Evolutionary conservation across 768 basidiomycete genomes (phyloP), one percentile per base, ranked within the genome.

Genomic region (Roridomyces roridus): DNA sequence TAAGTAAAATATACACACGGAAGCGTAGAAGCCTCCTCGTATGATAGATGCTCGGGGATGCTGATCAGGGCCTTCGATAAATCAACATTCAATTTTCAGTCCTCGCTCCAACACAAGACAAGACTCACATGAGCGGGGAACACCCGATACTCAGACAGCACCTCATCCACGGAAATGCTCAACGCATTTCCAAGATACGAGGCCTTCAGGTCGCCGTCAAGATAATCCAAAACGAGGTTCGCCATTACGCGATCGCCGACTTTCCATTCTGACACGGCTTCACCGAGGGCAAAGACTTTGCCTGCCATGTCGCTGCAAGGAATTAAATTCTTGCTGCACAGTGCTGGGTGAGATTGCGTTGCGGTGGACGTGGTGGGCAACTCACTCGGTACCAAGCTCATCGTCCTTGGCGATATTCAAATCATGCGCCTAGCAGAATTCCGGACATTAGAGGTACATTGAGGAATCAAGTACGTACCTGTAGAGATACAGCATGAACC

Each of bases 21-120:
- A 6, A 90, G 72, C 21, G 86, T 86, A 0, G 88, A 83, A 0
- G 81, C 88, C 65, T 91, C 84, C 57, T 85, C 82, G 61, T 82
- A 87, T 1, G 78, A 80, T n/a, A 88, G 75, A 65, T 86, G 80
- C 9, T 79, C 70, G 0, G 88, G 84, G 55, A 87, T 73, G 39
- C 63, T 57, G 24, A 87, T 77, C 28, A 88, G 70, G 0, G 77
- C 75, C 81, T 83, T 42, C 7, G 36, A 36, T 9, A 18, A 26
- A 3, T 10, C 44, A 20, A 9, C n/a, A 23, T 28, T 5, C 9
- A 35, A 34, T 41, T 25, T 12, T 28, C n/a, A 20, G 2, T 35
- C 31, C n/a, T 44, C 20, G 43, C 21, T 6, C 20, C 12, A 8
- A 44, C 9, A 41, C 1, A 2, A 23, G 17, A n/a, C 5, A 14